Evolutionary conservation across 495 filamentous ascomycete species (phyloP).

Genomic region (Staphylotrichum longicolle): DNA sequence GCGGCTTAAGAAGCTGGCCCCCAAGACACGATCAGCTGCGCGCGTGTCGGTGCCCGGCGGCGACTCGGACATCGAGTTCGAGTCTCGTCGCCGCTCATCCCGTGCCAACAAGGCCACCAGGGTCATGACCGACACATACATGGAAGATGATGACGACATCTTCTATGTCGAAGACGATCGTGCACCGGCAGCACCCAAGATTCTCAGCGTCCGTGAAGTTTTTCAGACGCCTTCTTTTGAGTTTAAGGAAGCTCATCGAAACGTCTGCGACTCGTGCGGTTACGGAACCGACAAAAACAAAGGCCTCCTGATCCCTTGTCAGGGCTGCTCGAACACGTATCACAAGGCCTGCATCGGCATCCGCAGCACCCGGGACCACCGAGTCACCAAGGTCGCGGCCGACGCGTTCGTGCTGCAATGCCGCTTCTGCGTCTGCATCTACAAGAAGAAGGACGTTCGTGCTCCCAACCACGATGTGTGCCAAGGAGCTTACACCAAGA

Average conservation of each 20-base stretch:
- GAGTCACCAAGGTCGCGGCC: conserved; percentile 84
- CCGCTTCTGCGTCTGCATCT: conserved; percentile 69
- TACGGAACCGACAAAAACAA: conserved; percentile 53
- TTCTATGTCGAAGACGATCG: conserved; percentile 59
- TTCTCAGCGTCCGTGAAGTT: conserved; percentile 63
- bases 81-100: conserved; percentile 52
- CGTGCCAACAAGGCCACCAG: conserved; percentile 40
- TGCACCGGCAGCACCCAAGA: conserved; percentile 47
- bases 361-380: conserved; percentile 72
- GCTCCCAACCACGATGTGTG: conserved; percentile 71
- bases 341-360: conserved; percentile 78
- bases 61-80: conserved; percentile 47
- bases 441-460: conserved; percentile 62
- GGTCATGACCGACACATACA: conserved; percentile 62
- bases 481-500: conserved; percentile 59
- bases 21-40: not conserved
- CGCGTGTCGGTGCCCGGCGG: conserved; percentile 4
- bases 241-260: conserved; percentile 66
- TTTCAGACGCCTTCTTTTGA: conserved; percentile 58
- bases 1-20: conserved; percentile 2
- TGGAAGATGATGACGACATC: conserved; percentile 55
- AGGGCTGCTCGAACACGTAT: conserved; percentile 81
- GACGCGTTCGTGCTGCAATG: conserved; percentile 88
- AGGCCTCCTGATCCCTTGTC: conserved; percentile 74
- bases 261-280: conserved; percentile 70